Evolutionary conservation across 2,329 filamentous ascomycete genomes (phyloP).

Genomic region (Colletotrichum sp.): DNA sequence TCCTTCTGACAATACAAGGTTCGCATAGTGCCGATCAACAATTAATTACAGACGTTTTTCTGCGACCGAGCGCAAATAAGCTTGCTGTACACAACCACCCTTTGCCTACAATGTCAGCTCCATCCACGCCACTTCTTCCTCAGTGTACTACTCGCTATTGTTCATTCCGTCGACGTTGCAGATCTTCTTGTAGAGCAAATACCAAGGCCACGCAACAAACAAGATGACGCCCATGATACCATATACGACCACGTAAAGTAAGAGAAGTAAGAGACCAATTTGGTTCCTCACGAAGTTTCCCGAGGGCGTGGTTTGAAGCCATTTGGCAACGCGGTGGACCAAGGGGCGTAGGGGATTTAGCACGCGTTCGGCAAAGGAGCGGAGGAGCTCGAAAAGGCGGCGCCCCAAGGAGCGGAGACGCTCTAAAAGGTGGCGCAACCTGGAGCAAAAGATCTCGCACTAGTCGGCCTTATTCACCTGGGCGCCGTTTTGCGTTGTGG

Average conservation of each 20-base stretch:
- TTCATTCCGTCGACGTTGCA: neutral
- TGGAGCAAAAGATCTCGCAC: neutral
- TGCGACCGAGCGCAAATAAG: neutral
- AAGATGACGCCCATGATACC: neutral
- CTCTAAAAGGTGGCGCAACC: neutral
- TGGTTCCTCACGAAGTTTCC: neutral
- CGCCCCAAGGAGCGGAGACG: neutral
- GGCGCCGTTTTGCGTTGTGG: neutral
- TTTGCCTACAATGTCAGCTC: neutral
- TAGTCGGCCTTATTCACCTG: constrained; percentile 6
- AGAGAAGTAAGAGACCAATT: neutral
- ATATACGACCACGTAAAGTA: neutral
- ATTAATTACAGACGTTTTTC: neutral
- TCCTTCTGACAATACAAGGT: neutral
- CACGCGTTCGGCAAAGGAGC: neutral
- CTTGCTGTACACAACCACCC: neutral
- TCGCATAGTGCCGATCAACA: neutral
- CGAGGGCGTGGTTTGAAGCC: neutral
- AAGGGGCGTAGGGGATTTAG: neutral
- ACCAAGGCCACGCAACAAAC: neutral
- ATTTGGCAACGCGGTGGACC: neutral
- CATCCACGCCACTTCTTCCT: neutral
- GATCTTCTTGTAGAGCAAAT: neutral
- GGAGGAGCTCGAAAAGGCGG: neutral
- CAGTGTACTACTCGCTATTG: neutral